Percentiles rank a stretch among this genome's conserved stretches.
Conservation (phyloP, 768 basidiomycete genomes). For the Hemileccinum impolitum region DNA sequence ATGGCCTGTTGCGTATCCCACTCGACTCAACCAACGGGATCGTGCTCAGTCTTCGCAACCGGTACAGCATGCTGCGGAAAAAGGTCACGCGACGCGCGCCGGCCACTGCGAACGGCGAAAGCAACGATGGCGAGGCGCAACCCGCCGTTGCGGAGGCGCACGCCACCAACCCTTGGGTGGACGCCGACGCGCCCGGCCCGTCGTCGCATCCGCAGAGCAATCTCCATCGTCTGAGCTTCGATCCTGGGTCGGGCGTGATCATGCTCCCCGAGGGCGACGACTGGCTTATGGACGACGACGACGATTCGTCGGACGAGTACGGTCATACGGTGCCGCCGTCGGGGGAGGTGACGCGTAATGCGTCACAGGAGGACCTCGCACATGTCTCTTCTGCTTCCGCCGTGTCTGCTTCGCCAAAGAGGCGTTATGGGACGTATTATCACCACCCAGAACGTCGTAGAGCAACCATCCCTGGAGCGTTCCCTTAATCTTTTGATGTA, state of each 20-base stretch:
- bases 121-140: conserved; percentile 13
- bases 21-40: conserved; percentile 59
- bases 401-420: conserved; percentile 39
- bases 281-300: conserved; percentile 49
- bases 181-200: conserved; percentile 27
- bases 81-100: conserved; percentile 20
- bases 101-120: conserved; percentile 7
- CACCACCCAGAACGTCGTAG: conserved; percentile 74
- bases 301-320: conserved; percentile 43
- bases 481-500: conserved; percentile 26
- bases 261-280: conserved; percentile 75
- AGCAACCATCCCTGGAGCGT: conserved; percentile 59
- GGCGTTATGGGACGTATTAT: conserved; percentile 75
- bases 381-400: conserved; percentile 17
- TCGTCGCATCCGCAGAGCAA: conserved; percentile 20
- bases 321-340: conserved; percentile 30
- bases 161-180: conserved; percentile 60
- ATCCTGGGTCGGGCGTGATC: conserved; percentile 84
- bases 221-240: conserved; percentile 73
- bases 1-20: conserved; percentile 34
- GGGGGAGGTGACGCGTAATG: conserved; percentile 12
- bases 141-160: conserved; percentile 26
- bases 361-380: conserved; percentile 26
- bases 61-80: conserved; percentile 52
- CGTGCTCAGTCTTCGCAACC: conserved; percentile 76